Base-by-base conservation (phyloP, 2,329 filamentous ascomycete species). In the Rhynchosporium secalis region DNA sequence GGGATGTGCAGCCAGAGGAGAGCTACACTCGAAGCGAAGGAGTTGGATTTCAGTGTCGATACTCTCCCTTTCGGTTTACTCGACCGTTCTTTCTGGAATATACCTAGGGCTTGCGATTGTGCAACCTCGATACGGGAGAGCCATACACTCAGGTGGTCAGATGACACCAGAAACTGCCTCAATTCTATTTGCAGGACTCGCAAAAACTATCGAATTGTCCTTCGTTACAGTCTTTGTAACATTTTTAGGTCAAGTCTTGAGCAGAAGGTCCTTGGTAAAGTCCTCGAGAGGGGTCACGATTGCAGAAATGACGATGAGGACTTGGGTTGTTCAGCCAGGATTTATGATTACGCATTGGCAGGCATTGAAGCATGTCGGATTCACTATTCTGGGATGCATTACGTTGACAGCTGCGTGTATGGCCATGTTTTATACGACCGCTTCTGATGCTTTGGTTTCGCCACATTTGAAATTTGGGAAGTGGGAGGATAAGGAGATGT, bases 211-310 rank as follows among this genome's bases (percentile, higher is more conserved):
- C 54, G 91, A 94, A 75, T 72, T 93, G 66, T 86, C 87, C 0
- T 94, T 92, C 70, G 89, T 91, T 3, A 91, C 90, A 0, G 86
- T 91, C 0, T 90, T 91, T 64, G 87, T 93, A 1, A 83, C 87
- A 0, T 90, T 90, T 60, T 73, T 93, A 0, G 91, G 91, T 0
- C 91, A 95, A 72, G 83, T 89, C 0, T 76, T 94, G 15, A 91
- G 85, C n/a, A 81, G 88, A 26, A 78, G 88, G 60, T 87, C 90
- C 0, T 82, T 91, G 60, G 80, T 81, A 29, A 82, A 80, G 59
- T 78, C 80, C 8, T 82, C 85, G 0, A 76, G 78, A 2, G 90
- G 90, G 2, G 82, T 93, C 62, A 91, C 86, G 0, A 80, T 94
- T 15, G 87, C 90, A 0, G 90, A 94, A 71, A 84, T 93, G 78